Evolutionary conservation across 2,329 filamentous ascomycete genomes (phyloP).

Genomic region (Colletotrichum viniferum): DNA sequence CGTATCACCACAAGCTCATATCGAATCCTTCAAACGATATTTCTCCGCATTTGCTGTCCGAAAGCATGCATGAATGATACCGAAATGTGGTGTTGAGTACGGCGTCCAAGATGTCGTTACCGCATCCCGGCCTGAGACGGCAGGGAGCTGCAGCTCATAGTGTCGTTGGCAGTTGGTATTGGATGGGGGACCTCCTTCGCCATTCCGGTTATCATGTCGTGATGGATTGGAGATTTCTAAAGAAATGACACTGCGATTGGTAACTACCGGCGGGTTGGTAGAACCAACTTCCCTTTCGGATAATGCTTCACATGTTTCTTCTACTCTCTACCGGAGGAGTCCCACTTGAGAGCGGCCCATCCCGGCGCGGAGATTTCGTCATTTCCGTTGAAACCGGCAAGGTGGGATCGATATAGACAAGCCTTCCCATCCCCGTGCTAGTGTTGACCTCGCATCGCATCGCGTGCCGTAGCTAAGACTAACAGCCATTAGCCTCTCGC

Average conservation of each 20-base stretch:
- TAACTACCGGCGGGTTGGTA: not conserved
- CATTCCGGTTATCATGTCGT: not conserved
- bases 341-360: not conserved
- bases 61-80: not conserved
- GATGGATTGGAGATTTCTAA: not conserved
- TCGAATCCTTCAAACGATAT: not conserved
- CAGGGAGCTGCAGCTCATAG: not conserved
- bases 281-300: not conserved
- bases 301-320: not conserved
- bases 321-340: not conserved
- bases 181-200: not conserved
- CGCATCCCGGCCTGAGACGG: not conserved
- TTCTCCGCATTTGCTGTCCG: not conserved
- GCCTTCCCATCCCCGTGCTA: not conserved
- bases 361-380: not conserved
- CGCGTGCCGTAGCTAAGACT: not conserved
- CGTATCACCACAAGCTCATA: not conserved
- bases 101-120: not conserved
- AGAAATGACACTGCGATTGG: not conserved
- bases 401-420: not conserved
- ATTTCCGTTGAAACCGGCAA: not conserved
- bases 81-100: not conserved
- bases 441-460: not conserved
- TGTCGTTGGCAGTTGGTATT: not conserved
- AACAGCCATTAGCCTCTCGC: not conserved